These are phyloP conservation scores for Cerioporus squamosus DNA, from an alignment of 1,284 basidiomycete species.

Conservation along the genomic window DNA sequence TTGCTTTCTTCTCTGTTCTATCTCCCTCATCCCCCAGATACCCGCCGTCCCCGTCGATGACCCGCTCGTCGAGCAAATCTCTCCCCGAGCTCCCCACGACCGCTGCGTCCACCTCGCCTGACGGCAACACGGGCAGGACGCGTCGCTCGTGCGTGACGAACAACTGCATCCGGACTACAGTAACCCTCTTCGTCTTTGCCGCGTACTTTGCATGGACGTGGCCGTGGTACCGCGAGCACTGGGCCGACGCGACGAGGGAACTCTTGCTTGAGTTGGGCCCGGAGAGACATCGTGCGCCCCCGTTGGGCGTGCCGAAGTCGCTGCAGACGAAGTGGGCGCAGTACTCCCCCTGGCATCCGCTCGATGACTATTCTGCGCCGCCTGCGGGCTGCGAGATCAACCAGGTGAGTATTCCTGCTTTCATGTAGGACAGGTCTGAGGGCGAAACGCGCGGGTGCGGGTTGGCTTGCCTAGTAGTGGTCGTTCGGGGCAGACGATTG, in stretches of 20 bases:
- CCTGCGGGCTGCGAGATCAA: constrained; percentile 56
- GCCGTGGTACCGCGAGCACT: constrained; percentile 18
- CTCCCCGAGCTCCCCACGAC: constrained; percentile 13
- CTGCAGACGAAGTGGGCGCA: constrained; percentile 51
- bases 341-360: constrained; percentile 62
- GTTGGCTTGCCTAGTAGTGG: too few species aligned
- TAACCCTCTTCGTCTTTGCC: constrained; percentile 16
- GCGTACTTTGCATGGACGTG: constrained; percentile 20
- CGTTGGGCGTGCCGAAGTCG: constrained; percentile 27
- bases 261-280: background rate
- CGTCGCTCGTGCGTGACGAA: constrained; percentile 12
- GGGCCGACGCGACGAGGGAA: background rate
- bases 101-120: constrained; percentile 2
- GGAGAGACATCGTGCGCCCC: constrained; percentile 13
- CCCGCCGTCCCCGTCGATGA: background rate
- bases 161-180: constrained; percentile 18
- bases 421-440: too few species aligned
- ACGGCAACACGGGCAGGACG: background rate
- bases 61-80: constrained; percentile 16
- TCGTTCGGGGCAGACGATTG: too few species aligned
- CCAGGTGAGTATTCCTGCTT: constrained; percentile 43
- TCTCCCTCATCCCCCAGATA: background rate
- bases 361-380: constrained; percentile 48
- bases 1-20: background rate
- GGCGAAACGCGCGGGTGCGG: too few species aligned